Percentiles rank a stretch among this genome's conserved stretches.
phyloP scores from a whole-genome alignment of 352 stramenopile species.

The Paralagenidium karlingii region DNA sequence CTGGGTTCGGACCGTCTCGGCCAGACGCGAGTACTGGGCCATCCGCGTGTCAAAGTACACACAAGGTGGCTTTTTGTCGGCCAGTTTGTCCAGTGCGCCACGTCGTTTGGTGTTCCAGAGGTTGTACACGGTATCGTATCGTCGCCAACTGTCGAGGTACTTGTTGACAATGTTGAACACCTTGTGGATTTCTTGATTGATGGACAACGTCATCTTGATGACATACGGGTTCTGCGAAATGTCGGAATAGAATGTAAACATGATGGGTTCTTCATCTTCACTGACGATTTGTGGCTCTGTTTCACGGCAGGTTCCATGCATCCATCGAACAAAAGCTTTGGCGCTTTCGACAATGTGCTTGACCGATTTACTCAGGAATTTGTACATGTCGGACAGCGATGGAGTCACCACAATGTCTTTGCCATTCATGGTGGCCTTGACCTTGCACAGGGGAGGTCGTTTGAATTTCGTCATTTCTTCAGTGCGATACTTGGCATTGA shows the following conservation, averaged over 20 bases:
- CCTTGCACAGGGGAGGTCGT: conserved; percentile 84
- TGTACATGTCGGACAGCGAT: conserved; percentile 91
- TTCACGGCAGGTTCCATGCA: conserved; percentile 90
- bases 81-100: conserved; percentile 83
- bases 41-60: conserved; percentile 93
- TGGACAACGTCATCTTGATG: conserved; percentile 89
- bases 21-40: conserved; percentile 80
- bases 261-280: conserved; percentile 90
- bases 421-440: conserved; percentile 91
- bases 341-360: conserved; percentile 92
- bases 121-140: conserved; percentile 91
- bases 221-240: conserved; percentile 93
- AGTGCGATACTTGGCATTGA: conserved; percentile 29
- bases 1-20: conserved; percentile 81
- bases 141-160: conserved; percentile 89
- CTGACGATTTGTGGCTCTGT: conserved; percentile 77
- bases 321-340: conserved; percentile 91
- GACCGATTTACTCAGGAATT: conserved; percentile 90
- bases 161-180: conserved; percentile 91
- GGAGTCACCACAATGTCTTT: conserved; percentile 92
- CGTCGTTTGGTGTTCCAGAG: conserved; percentile 91
- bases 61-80: conserved; percentile 85
- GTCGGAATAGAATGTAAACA: conserved; percentile 92
- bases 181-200: conserved; percentile 92
- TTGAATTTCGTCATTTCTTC: conserved; percentile 64